Evolutionary conservation across 2,329 filamentous ascomycete genomes (phyloP).

Genomic region (Aspergillus sp.): DNA sequence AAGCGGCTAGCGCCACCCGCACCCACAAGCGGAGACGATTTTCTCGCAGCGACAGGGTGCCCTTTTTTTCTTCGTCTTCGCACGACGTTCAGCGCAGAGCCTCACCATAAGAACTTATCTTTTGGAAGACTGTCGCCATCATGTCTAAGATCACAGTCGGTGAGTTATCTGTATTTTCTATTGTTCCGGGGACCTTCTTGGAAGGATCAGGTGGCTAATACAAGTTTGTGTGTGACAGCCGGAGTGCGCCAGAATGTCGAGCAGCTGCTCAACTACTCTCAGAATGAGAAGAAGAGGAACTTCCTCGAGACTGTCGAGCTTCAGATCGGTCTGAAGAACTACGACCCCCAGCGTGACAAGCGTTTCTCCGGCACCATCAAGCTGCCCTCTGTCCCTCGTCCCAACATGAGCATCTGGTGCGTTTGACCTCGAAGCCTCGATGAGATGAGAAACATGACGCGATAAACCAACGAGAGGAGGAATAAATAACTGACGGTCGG

Average conservation of each 20-base stretch:
- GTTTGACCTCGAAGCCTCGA: conserved; percentile 19
- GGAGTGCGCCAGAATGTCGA: conserved; percentile 93
- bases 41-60: conserved; percentile 18
- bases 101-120: conserved; percentile 78
- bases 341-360: conserved; percentile 99
- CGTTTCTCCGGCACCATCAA: conserved; percentile 99
- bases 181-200: not conserved
- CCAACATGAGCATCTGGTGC: conserved; percentile 79
- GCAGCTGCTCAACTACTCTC: conserved; percentile 91
- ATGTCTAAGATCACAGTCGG: conserved; percentile 56
- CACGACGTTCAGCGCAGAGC: conserved; percentile 44
- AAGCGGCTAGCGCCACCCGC: conserved; percentile 18
- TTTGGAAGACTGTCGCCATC: conserved; percentile 73
- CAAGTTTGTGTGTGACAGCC: conserved; percentile 44
- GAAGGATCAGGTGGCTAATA: not conserved
- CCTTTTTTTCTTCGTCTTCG: conserved; percentile 19
- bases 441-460: not conserved
- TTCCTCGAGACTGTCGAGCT: conserved; percentile 84
- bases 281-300: conserved; percentile 95
- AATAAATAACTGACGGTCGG: conserved; percentile 8
- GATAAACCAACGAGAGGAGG: not conserved
- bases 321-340: conserved; percentile 95
- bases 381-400: conserved; percentile 84
- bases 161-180: conserved; percentile 24
- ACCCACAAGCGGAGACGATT: conserved; percentile 37